Evolutionary conservation across 345 rosid species (phyloP), one percentile per base, ranked within the genome.

Genomic region (Citrus unshiu): DNA sequence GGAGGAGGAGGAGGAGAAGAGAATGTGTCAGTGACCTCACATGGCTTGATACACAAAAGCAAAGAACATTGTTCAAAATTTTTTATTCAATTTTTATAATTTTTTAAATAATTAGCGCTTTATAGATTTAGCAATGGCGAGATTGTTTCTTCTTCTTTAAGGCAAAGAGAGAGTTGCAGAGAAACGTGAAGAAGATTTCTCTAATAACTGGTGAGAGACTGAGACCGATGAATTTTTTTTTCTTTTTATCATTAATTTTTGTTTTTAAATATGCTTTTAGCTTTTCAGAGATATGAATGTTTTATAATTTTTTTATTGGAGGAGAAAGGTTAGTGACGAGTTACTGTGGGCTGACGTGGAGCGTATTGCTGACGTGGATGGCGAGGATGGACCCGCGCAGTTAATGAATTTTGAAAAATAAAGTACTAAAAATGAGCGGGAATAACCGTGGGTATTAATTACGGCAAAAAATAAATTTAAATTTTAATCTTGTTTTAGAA

Each of bases 11-110:
- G 58, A 62, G 85, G 80, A 81, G 81, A 82, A 81, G 81, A 84
- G 93, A 88, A 87, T 81, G 88, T 88, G 93, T 90, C 90, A 92
- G 95, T 82, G 83, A 87, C 84, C 87, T 93, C 97, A 94, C 97
- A 93, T 96, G 98, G 91, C 86, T 77, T 76, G 82, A 75, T 68
- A 74, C 83, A 74, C 77, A 89, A 93, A 90, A 86, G 92, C 82
- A 77, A 83, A 77, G 39, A 77, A 77, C 89, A 89, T 86, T 81
- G 71, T 54, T 72, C 56, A 72, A 59, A 65, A 59, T 34, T 57
- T 76, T 13, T 34, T 58, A 49, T 72, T 43, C 61, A 22, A 13
- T 12, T 46, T 49, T 57, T 72, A 24, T 18, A 24, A 1, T 40
- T 27, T 51, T 68, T 35, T 57, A 75, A 54, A 54, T 54, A 16